phyloP scores from a whole-genome alignment of 2,329 filamentous ascomycete genomes.

The Penicillium sp. region DNA sequence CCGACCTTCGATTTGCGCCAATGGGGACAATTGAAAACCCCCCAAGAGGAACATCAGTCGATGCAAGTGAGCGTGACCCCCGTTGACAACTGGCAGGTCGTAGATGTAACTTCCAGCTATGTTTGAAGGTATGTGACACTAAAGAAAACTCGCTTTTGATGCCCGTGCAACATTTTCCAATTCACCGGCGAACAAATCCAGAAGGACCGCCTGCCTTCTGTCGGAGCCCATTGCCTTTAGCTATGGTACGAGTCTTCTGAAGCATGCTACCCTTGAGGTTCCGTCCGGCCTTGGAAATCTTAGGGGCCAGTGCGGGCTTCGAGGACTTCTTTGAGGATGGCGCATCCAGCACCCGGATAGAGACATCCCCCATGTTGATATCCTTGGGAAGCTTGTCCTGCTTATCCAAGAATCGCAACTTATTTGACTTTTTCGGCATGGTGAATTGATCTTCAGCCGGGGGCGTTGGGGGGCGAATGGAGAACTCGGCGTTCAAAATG shows the following conservation, averaged over 20 bases:
- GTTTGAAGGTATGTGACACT: neutral
- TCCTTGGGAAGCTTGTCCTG: constrained; percentile 51
- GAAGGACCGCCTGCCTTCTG: constrained; percentile 36
- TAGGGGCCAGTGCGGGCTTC: constrained; percentile 45
- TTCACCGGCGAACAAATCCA: constrained; percentile 38
- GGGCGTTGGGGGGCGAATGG: constrained; percentile 45
- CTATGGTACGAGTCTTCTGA: constrained; percentile 33
- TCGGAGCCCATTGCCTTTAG: constrained; percentile 35
- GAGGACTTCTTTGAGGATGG: constrained; percentile 32
- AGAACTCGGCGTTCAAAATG: constrained; percentile 48
- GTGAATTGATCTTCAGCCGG: constrained; percentile 34
- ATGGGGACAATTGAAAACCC: neutral
- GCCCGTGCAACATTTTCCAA: neutral
- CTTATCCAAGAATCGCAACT: constrained; percentile 50
- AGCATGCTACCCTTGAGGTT: constrained; percentile 42
- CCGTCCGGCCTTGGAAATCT: constrained; percentile 41
- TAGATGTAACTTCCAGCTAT: neutral
- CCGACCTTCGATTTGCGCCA: constrained; percentile 7
- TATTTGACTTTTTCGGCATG: constrained; percentile 37
- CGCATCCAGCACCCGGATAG: constrained; percentile 49
- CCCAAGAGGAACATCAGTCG: neutral
- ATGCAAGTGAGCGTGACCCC: neutral
- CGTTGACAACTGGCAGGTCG: neutral
- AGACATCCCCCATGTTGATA: constrained; percentile 48
- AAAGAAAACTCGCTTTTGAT: neutral